Percentiles rank a stretch among this genome's conserved stretches.
phyloP scores from a whole-genome alignment of 2,329 filamentous ascomycete genomes.

The Alternaria sp. region DNA sequence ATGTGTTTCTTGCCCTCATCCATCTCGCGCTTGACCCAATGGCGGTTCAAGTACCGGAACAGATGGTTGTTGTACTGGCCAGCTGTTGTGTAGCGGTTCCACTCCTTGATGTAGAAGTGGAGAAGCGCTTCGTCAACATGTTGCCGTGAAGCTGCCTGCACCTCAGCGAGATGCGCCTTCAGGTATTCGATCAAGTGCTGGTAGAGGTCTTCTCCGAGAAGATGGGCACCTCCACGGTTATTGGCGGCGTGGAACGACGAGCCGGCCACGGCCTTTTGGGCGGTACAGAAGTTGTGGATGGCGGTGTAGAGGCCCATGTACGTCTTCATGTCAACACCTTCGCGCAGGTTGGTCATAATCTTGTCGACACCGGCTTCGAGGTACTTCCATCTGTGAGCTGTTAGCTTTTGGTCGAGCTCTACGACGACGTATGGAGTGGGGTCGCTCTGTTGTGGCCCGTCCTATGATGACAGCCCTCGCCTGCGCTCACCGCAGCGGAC shows the following conservation, averaged over 20 bases:
- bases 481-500: not conserved
- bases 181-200: constrained; percentile 89
- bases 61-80: constrained; percentile 98
- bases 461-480: not conserved
- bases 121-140: constrained; percentile 92
- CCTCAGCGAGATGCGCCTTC: constrained; percentile 73
- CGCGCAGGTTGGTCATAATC: constrained; percentile 92
- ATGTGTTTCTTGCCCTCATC: constrained; percentile 98
- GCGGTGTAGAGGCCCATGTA: constrained; percentile 99
- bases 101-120: constrained; percentile 94
- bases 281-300: constrained; percentile 99
- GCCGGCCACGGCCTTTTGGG: constrained; percentile 86
- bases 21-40: constrained; percentile 99
- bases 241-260: constrained; percentile 57
- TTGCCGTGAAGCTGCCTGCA: constrained; percentile 75
- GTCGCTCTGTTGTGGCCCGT: not conserved
- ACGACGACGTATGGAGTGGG: not conserved
- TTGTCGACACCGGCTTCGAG: constrained; percentile 86
- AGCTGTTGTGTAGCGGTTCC: constrained; percentile 92
- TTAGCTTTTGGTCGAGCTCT: constrained; percentile 19
- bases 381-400: constrained; percentile 79
- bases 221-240: constrained; percentile 86
- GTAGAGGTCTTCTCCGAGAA: constrained; percentile 95
- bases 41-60: constrained; percentile 93
- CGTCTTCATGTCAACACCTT: constrained; percentile 93